Base-by-base conservation (phyloP, 2,329 filamentous ascomycete genomes). In the Cercospora sp. region DNA sequence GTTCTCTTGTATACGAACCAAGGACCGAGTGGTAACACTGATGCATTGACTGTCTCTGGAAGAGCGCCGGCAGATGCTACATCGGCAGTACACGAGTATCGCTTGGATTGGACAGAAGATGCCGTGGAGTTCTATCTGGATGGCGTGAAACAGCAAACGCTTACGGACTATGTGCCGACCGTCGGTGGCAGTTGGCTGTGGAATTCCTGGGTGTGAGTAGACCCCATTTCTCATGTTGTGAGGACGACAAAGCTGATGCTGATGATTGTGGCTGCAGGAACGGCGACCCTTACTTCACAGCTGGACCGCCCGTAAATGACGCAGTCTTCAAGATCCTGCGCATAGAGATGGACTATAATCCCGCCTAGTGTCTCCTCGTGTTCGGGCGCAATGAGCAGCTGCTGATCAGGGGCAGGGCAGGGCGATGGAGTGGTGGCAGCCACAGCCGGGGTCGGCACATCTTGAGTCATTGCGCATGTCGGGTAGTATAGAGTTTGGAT, bases 301-400 rank as follows among this genome's bases (percentile, higher is more conserved):
- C 62, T 30, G 73, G 72, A 45, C 73, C 73, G 5, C 73, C 73
- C 4, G 45, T 30, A 9, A 62, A 66, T 5, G 71, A 74, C 65
- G 69, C 65, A 12, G 66, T 73, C 10, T 71, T 72, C 55, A 72
- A 73, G 67, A 73, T 74, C 43, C 63, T 67, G 57, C 69, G 68
- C 43, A 74, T 74, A 21, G 71, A 70, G 16, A 74, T 74, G 72
- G 58, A 70, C 26, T 72, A 73, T 45, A 71, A 73, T 64, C 68
- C 68, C 6, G 55, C 55, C 28, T 59, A 59, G 55, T 26, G 16
- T 28, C 49, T 55, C 49, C 24, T 55, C 24, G 49, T 26, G 49
- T 55, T 28, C 5, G 49, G 12, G 49, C 49, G 49, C 49, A n/a
- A 28, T 1, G 49, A 3, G 49, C 21, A 55, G 49, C 49, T 4